Percentiles rank a stretch among this genome's conserved stretches.
Evolutionary conservation across 345 rosid species (phyloP).

Genomic region (Eucalyptus polybractea): DNA sequence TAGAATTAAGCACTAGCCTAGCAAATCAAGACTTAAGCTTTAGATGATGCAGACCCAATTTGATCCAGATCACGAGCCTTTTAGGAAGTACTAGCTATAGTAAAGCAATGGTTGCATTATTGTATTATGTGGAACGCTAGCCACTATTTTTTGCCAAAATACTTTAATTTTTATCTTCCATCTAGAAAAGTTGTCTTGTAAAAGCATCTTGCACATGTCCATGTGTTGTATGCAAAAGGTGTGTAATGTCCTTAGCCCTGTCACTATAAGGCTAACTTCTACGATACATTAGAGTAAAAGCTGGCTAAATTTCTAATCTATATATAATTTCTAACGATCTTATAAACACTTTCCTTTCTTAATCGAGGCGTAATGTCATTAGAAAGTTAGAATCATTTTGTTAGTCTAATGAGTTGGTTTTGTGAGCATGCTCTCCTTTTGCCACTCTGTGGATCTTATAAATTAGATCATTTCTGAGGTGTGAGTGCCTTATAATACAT

Average conservation of each 20-base stretch:
- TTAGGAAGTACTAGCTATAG: background rate
- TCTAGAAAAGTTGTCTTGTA: background rate
- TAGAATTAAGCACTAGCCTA: background rate
- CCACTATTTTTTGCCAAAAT: background rate
- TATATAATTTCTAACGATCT: background rate
- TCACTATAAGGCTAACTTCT: background rate
- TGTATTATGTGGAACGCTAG: background rate
- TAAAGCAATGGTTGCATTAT: background rate
- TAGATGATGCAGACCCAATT: background rate
- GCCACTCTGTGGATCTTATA: background rate
- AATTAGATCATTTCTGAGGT: background rate
- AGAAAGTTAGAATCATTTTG: background rate
- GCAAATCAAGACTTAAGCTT: background rate
- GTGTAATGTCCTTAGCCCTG: background rate
- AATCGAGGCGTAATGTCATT: background rate
- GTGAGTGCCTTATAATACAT: background rate
- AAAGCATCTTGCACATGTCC: background rate
- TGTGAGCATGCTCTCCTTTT: background rate
- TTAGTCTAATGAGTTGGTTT: background rate
- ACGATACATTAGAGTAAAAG: background rate
- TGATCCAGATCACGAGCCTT: background rate
- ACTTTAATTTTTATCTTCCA: background rate
- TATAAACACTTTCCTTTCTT: background rate
- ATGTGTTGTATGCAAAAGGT: background rate
- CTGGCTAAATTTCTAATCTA: background rate